A percentile compares a stretch with the other conserved stretches of the same genome.
phyloP scores from a whole-genome alignment of 2,329 filamentous ascomycete genomes.

The Colletotrichum abscissum region DNA sequence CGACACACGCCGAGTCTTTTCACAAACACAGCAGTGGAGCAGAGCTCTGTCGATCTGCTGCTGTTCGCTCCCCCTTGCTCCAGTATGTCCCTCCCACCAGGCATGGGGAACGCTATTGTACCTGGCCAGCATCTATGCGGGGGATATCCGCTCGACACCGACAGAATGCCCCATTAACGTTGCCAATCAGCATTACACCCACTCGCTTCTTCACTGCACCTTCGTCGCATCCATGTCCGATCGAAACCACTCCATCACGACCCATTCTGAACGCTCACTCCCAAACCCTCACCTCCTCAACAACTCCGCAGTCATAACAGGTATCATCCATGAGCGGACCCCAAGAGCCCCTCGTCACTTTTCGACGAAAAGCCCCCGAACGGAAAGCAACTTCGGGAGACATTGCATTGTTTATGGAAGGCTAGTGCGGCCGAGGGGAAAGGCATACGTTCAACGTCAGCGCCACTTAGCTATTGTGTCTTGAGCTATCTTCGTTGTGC shows the following conservation, averaged over 20 bases:
- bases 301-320: slow-evolving; percentile 14
- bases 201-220: slow-evolving; percentile 8
- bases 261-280: not conserved
- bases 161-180: not conserved
- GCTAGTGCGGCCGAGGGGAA: slow-evolving; percentile 6
- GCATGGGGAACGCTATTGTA: slow-evolving; percentile 23
- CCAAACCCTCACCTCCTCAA: slow-evolving; percentile 21
- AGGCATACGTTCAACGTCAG: not conserved
- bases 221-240: slow-evolving; percentile 30
- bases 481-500: slow-evolving; percentile 24
- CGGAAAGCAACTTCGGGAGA: slow-evolving; percentile 7
- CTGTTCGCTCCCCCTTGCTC: slow-evolving; percentile 16
- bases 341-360: slow-evolving; percentile 2
- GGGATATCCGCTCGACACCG: slow-evolving; percentile 28
- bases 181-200: slow-evolving; percentile 2
- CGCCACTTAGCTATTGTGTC: not conserved
- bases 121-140: slow-evolving; percentile 30
- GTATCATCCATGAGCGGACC: slow-evolving; percentile 23
- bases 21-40: slow-evolving; percentile 17
- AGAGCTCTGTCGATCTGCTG: slow-evolving; percentile 20
- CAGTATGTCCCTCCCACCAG: slow-evolving; percentile 21
- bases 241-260: slow-evolving; percentile 24
- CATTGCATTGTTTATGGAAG: not conserved
- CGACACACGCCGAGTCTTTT: slow-evolving; percentile 5
- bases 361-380: not conserved